Evolutionary conservation across 2,329 filamentous ascomycete species (phyloP).

Genomic region (Phialophora tarda): DNA sequence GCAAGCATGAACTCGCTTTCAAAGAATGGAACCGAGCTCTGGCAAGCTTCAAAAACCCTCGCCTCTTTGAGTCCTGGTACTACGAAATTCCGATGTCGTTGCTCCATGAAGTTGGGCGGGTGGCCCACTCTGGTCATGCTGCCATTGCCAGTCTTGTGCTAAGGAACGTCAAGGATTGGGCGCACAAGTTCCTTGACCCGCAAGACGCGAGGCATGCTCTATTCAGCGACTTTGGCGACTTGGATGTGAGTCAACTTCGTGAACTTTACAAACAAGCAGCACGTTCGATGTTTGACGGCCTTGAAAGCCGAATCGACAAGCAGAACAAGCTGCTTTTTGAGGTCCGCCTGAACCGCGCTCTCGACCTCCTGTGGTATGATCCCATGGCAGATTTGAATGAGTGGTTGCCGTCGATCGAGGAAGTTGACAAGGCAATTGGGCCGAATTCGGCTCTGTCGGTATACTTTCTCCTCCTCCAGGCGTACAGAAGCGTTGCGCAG

Average conservation of each 20-base stretch:
- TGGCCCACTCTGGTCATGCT: conserved; percentile 29
- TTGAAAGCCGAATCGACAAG: conserved; percentile 31
- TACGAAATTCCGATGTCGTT: conserved; percentile 35
- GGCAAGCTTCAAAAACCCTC: conserved; percentile 29
- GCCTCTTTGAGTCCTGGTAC: conserved; percentile 35
- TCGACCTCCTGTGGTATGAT: conserved; percentile 34
- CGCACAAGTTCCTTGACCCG: conserved; percentile 24
- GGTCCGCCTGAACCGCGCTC: conserved; percentile 32
- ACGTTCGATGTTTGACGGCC: conserved; percentile 29
- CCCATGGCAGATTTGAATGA: conserved; percentile 24
- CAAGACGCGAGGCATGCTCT: conserved; percentile 30
- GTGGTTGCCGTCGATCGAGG: conserved; percentile 27
- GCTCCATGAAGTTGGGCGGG: conserved; percentile 32
- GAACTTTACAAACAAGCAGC: conserved; percentile 29
- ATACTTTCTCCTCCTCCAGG: conserved; percentile 32
- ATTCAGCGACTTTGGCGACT: conserved; percentile 30
- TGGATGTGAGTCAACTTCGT: conserved; percentile 25
- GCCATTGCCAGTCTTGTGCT: conserved; percentile 22
- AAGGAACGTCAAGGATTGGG: conserved; percentile 24
- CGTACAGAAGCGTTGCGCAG: conserved; percentile 30
- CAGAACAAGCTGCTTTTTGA: conserved; percentile 31
- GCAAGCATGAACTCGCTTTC: conserved; percentile 26
- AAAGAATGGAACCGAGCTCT: conserved; percentile 28
- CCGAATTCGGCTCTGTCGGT: conserved; percentile 25
- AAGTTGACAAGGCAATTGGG: conserved; percentile 26